A percentile compares a stretch with the other conserved stretches of the same genome.
These are phyloP conservation scores for Warburgia ugandensis DNA, from an alignment of 164 flowering plant species.

Conservation along the genomic window DNA sequence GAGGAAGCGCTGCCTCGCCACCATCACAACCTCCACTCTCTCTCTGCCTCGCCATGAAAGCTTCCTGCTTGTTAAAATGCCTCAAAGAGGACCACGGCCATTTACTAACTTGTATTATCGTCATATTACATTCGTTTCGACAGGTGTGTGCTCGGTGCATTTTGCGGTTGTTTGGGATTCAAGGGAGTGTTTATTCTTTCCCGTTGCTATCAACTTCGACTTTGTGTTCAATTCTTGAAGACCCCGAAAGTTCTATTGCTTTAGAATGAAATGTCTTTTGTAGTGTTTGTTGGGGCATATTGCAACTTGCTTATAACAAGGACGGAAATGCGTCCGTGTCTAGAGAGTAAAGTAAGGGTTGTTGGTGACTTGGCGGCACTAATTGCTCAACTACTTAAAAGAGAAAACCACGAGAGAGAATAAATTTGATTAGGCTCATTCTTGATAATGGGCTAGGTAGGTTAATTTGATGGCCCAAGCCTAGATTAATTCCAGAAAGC, in stretches of 20 bases:
- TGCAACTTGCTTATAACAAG: constrained; percentile 41
- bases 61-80: not conserved
- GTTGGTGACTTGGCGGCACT: constrained; percentile 33
- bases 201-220: constrained; percentile 19
- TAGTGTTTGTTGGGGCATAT: constrained; percentile 60
- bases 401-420: constrained; percentile 44
- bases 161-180: constrained; percentile 47
- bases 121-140: not conserved
- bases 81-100: not conserved
- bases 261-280: constrained; percentile 28
- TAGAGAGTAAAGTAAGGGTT: constrained; percentile 13
- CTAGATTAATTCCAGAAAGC: too few relatives aligned
- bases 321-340: constrained; percentile 22
- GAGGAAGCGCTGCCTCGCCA: not conserved
- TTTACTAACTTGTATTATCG: not conserved
- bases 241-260: constrained; percentile 7
- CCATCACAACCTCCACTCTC: constrained; percentile 16
- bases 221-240: constrained; percentile 24
- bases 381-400: constrained; percentile 40
- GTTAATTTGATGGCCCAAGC: too few relatives aligned
- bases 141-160: constrained; percentile 71
- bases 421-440: too few relatives aligned
- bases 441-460: too few relatives aligned
- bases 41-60: constrained; percentile 34
- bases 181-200: constrained; percentile 20